Percentiles rank a stretch among this genome's conserved stretches.
phyloP scores from a whole-genome alignment of 805 yeast species.

The Saccharomycopsis fermentans region DNA sequence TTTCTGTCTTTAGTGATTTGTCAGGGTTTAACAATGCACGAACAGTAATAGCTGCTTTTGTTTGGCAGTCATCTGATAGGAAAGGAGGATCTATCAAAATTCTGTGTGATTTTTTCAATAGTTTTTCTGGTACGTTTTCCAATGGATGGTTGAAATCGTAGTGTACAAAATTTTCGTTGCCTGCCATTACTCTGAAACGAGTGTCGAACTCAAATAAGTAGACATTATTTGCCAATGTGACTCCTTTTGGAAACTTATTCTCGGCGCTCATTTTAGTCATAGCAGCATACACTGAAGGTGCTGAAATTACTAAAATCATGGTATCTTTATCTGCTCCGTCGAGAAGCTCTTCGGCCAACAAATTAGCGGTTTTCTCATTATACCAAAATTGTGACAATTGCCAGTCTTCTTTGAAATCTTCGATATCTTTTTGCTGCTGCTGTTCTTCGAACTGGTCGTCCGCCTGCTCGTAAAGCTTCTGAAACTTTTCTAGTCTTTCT shows the following conservation, averaged over 20 bases:
- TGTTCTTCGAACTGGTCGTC: constrained; percentile 30
- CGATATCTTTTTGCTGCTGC: constrained; percentile 42
- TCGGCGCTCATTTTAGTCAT: constrained; percentile 36
- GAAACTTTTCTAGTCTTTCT: constrained; percentile 45
- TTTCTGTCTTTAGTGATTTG: constrained; percentile 18
- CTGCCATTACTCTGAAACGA: constrained; percentile 67
- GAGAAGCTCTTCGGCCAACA: constrained; percentile 57
- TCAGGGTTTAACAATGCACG: constrained; percentile 35
- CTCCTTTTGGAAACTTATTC: constrained; percentile 38
- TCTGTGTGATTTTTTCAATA: constrained; percentile 58
- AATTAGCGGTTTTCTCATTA: constrained; percentile 58
- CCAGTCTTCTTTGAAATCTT: constrained; percentile 84
- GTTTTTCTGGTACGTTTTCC: constrained; percentile 39
- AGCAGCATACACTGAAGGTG: constrained; percentile 89
- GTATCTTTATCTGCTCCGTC: constrained; percentile 70
- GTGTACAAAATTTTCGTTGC: constrained; percentile 50
- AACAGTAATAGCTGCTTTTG: constrained; percentile 56
- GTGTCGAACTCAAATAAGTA: constrained; percentile 72
- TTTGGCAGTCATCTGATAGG: constrained; percentile 71
- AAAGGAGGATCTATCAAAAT: constrained; percentile 84
- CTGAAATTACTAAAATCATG: constrained; percentile 67
- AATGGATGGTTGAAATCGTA: constrained; percentile 72
- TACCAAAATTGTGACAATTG: constrained; percentile 92
- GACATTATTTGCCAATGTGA: constrained; percentile 41
- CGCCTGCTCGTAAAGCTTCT: constrained; percentile 42